phyloP scores from a whole-genome alignment of 1,139 yeast species.

The Nakaseomyces delphensis region DNA sequence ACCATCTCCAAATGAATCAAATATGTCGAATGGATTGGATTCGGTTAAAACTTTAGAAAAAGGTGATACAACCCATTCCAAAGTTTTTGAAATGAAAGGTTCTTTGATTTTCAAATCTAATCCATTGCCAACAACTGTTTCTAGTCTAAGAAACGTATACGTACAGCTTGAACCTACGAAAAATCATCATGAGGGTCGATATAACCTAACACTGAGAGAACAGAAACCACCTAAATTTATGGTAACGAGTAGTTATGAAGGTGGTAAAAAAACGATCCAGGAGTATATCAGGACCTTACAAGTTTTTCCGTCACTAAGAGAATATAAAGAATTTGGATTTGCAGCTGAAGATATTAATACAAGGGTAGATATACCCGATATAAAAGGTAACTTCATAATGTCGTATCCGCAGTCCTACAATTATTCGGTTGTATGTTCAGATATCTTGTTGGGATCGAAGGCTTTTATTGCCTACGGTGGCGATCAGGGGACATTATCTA shows the following conservation, averaged over 20 bases:
- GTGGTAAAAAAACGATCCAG: slow-evolving; percentile 55
- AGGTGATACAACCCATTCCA: slow-evolving; percentile 5
- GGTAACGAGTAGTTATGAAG: slow-evolving; percentile 50
- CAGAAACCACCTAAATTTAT: slow-evolving; percentile 15
- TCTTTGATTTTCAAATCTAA: slow-evolving; percentile 32
- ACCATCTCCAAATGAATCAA: not conserved
- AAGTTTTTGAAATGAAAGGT: slow-evolving; percentile 25
- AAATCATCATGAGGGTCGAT: slow-evolving; percentile 8
- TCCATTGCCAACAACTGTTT: slow-evolving; percentile 46
- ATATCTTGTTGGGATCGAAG: slow-evolving; percentile 48
- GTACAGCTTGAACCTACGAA: slow-evolving; percentile 44
- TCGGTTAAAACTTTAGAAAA: not conserved
- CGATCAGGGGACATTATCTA: slow-evolving; percentile 55
- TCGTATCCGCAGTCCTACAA: slow-evolving; percentile 48
- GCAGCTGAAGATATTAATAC: slow-evolving; percentile 15
- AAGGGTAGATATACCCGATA: slow-evolving; percentile 27
- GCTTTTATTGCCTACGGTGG: slow-evolving; percentile 73
- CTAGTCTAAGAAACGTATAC: slow-evolving; percentile 51
- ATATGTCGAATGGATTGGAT: not conserved
- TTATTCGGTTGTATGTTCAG: slow-evolving; percentile 46
- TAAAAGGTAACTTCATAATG: slow-evolving; percentile 47
- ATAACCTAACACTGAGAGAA: slow-evolving; percentile 2
- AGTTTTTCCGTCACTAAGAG: slow-evolving; percentile 49
- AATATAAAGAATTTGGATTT: slow-evolving; percentile 63
- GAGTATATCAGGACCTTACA: slow-evolving; percentile 46